A percentile compares a stretch with the other conserved stretches of the same genome.
These are phyloP conservation scores for Melanogaster broomeanus DNA, from an alignment of 768 basidiomycete genomes.

Conservation along the genomic window DNA sequence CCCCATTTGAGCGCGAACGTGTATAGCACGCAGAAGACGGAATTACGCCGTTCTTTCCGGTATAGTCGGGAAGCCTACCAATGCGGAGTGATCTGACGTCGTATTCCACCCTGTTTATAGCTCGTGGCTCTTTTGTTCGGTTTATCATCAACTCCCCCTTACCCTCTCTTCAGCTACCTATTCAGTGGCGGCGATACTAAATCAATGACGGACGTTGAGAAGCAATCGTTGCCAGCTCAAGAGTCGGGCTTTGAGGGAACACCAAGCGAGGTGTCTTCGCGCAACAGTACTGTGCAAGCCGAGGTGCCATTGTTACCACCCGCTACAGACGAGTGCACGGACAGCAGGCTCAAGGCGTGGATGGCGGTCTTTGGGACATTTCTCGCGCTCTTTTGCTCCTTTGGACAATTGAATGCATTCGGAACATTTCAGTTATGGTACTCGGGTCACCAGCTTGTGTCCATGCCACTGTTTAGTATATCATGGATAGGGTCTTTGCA, in stretches of 20 bases:
- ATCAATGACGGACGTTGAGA: constrained; percentile 32
- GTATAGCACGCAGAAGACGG: constrained; percentile 6
- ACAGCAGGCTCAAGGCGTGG: constrained; percentile 32
- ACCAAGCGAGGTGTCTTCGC: constrained; percentile 18
- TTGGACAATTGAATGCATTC: constrained; percentile 72
- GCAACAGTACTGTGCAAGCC: constrained; percentile 24
- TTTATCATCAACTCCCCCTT: constrained; percentile 12
- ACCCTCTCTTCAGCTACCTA: constrained; percentile 10
- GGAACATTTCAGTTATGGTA: constrained; percentile 76
- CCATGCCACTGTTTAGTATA: constrained; percentile 53
- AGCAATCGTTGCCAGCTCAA: constrained; percentile 22
- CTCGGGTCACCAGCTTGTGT: constrained; percentile 53
- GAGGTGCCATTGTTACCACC: constrained; percentile 16
- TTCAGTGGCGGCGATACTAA: constrained; percentile 8
- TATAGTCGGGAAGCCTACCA: constrained; percentile 19
- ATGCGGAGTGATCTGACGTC: constrained; percentile 26
- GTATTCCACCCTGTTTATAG: constrained; percentile 27
- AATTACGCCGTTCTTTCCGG: constrained; percentile 23
- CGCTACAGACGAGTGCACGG: background rate
- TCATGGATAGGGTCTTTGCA: constrained; percentile 75
- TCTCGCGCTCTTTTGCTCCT: constrained; percentile 65
- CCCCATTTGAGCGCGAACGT: constrained; percentile 6
- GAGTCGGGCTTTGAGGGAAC: constrained; percentile 25
- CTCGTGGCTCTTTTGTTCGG: constrained; percentile 6
- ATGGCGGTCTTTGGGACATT: constrained; percentile 66